Evolutionary conservation across 179 eudicot species (phyloP), one percentile per base, ranked within the genome.

Genomic region (Beta corolliflora): DNA sequence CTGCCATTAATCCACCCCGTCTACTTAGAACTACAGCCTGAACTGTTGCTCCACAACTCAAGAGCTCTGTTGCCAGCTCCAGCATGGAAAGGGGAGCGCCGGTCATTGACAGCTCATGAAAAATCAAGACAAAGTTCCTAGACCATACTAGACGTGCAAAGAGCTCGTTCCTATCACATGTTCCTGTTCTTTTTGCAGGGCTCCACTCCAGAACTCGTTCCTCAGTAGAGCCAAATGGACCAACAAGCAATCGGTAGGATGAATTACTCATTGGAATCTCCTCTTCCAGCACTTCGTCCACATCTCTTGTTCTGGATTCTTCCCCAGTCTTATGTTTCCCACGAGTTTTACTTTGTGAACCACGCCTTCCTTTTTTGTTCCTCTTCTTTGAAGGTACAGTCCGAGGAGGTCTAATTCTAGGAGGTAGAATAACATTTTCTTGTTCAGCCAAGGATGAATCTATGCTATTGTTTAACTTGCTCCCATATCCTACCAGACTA

Each of bases 71-170:
- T 21, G 94, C 98, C 85, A 97, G 85, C 88, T 94, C 99, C 89
- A 97, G 82, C 99, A 97, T 97, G 11, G 99, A 93, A 84, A 94
- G 97, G 16, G 98, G 98, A 48, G 99, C 97, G 15, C 98, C 99
- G n/a, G 99, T 97, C 98, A 97, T 92, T 4, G 99, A 94, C 58
- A 97, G 90, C 89, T 97, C 99, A 76, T 97, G 97, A 68, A 97
- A 88, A 81, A 97, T 85, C 89, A 97, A 84, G 18, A 97, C 90
- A 85, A 97, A 94, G 80, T 87, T 97, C 79, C 98, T 93, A 0
- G 98, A 97, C 99, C 99, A 94, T 12, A 97, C 98, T 21, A 93
- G 91, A 64, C 93, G 90, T 53, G 97, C 94, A 89, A 97, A 97
- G 55, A 90, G 91, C 58, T 92, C 96, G 84, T 89, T 94, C 83